phyloP scores from a whole-genome alignment of 352 stramenopile species.

The Peronospora farinosa region DNA sequence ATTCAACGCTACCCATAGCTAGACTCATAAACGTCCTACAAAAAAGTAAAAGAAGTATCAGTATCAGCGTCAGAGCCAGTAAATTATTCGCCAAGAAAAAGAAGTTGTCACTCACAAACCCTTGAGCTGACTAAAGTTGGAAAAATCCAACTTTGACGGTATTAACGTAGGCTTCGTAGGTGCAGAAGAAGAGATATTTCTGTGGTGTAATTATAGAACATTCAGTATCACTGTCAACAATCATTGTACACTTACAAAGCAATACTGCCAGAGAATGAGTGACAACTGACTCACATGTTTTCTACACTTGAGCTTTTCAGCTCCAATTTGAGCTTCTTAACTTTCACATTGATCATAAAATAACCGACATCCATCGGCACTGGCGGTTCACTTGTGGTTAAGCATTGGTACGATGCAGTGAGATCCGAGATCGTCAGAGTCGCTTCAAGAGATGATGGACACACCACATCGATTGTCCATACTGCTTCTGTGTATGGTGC shows the following conservation, averaged over 20 bases:
- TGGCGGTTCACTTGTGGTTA: not conserved
- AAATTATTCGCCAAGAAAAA: not conserved
- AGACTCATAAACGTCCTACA: constrained; percentile 1
- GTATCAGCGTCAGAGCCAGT: not conserved
- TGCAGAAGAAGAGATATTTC: not conserved
- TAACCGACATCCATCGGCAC: not conserved
- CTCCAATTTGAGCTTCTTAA: constrained; percentile 1
- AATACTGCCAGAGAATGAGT: too few species aligned
- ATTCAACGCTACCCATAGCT: constrained; percentile 2
- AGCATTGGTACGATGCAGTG: constrained; percentile 3
- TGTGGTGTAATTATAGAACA: not conserved
- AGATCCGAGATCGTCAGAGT: not conserved
- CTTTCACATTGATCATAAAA: constrained; percentile 4
- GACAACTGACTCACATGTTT: constrained; percentile 5
- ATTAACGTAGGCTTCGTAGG: not conserved
- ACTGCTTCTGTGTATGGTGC: not conserved
- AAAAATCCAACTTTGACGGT: constrained; percentile 1
- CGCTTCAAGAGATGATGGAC: not conserved
- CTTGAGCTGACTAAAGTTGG: not conserved
- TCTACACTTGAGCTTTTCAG: constrained; percentile 4
- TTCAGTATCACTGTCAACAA: too few species aligned
- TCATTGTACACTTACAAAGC: too few species aligned
- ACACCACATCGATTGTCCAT: not conserved
- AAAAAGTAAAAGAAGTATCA: not conserved
- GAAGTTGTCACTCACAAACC: not conserved